Percentiles rank a stretch among this genome's conserved stretches.
Conservation (phyloP, 2,329 filamentous ascomycete species). For the Fusarium concolor region DNA sequence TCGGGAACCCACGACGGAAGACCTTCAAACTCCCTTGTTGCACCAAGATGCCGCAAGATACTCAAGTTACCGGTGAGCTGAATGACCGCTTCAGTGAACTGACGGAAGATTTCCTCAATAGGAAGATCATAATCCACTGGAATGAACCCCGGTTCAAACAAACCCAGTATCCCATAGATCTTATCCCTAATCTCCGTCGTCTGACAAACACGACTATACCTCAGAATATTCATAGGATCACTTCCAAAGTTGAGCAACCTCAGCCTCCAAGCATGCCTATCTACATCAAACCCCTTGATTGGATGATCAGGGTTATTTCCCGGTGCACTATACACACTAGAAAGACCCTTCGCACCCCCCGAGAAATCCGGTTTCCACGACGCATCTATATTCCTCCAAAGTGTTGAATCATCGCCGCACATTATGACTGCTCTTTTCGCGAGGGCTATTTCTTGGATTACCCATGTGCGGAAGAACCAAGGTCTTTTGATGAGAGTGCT, state of each 20-base stretch:
- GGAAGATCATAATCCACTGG: not conserved
- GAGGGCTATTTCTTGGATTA: constrained; percentile 20
- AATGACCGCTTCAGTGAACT: constrained; percentile 12
- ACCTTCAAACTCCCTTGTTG: not conserved
- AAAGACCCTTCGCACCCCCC: not conserved
- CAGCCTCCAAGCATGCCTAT: constrained; percentile 11
- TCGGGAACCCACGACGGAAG: constrained; percentile 29
- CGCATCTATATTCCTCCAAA: not conserved
- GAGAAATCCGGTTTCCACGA: constrained; percentile 12
- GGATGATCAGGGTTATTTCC: constrained; percentile 1
- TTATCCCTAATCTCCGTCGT: constrained; percentile 18
- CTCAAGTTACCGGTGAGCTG: not conserved
- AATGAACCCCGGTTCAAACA: constrained; percentile 13
- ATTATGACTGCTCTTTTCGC: constrained; percentile 5
- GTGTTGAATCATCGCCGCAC: not conserved
- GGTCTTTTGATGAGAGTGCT: constrained; percentile 1
- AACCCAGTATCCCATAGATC: constrained; percentile 12
- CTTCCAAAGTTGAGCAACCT: not conserved
- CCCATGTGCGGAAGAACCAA: constrained; percentile 33
- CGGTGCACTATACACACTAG: fast-evolving
- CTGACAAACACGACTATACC: constrained; percentile 16
- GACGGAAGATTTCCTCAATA: constrained; percentile 12
- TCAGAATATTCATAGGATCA: constrained; percentile 9
- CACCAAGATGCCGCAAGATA: constrained; percentile 2
- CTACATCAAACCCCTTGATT: not conserved